These are phyloP conservation scores for Chlorella sorokiniana DNA, from an alignment of 139 green algal genomes.

Conservation along the genomic window DNA sequence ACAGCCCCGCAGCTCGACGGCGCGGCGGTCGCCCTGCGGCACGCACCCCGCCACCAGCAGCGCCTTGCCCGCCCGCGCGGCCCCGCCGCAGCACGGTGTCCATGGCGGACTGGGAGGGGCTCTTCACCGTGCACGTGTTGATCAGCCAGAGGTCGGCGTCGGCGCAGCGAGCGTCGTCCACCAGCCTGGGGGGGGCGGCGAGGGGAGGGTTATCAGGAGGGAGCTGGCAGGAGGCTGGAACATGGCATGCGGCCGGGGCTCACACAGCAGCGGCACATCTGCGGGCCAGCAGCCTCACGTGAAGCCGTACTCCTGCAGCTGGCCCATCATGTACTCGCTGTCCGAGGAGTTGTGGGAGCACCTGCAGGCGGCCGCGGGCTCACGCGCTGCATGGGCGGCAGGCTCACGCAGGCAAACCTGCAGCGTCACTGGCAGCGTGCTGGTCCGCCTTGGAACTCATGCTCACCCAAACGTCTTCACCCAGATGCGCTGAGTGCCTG, in stretches of 20 bases:
- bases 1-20: conserved; percentile 80
- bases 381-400: background rate
- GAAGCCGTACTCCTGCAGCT: conserved; percentile 79
- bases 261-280: too few species aligned
- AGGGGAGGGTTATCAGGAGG: too few species aligned
- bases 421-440: background rate
- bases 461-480: conserved; percentile 81
- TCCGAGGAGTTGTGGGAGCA: conserved; percentile 82
- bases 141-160: conserved; percentile 85
- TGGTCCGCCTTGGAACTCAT: too few species aligned
- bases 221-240: too few species aligned
- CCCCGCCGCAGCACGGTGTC: conserved; percentile 62
- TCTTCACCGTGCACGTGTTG: conserved; percentile 96
- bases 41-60: conserved; percentile 90
- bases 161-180: conserved; percentile 61
- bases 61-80: conserved; percentile 55
- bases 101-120: conserved; percentile 79
- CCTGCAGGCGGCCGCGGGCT: background rate
- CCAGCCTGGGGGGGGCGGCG: conserved; percentile 43
- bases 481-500: conserved; percentile 69
- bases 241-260: too few species aligned
- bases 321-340: conserved; percentile 78
- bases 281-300: too few species aligned
- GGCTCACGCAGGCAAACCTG: background rate
- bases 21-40: conserved; percentile 80